Evolutionary conservation across 2,329 filamentous ascomycete species (phyloP), one percentile per base, ranked within the genome.

Genomic region (Ophiostoma piceae): DNA sequence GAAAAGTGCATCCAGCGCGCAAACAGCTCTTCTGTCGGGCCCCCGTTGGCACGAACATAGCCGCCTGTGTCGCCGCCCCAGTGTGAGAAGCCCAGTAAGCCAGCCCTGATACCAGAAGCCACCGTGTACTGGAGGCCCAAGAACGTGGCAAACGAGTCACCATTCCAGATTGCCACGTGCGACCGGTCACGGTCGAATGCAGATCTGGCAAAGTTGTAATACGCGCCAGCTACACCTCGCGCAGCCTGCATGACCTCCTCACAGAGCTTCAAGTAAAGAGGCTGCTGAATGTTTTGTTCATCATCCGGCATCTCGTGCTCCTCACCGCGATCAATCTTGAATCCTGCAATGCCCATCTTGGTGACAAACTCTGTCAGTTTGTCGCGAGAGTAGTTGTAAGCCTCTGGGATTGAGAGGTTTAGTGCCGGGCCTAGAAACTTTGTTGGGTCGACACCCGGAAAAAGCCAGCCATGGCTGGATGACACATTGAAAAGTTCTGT

Each of bases 291-390:
- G 70, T 80, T 80, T 67, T 80, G 78, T 66, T 76, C 75, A 62
- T 74, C 77, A 7, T 75, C 77, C 14, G 78, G 78, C 77, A 79
- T 78, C 71, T 79, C 78, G n/a, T 73, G 74, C 73, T 80, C 78
- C 67, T 80, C 78, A 32, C 78, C 78, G 35, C 78, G 75, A 62
- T 80, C 78, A 68, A 80, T 79, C 70, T 79, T 80, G 71, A 77
- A 80, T 7, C 78, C 78, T 60, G 76, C 76, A 11, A 79, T 76
- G 14, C 78, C 78, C 4, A 78, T 71, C 22, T 39, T 60, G 7
- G 72, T 70, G n/a, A 78, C 72, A 69, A 79, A 79, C 67, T 74
- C 74, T 26, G 71, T 71, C 6, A 80, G 70, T 51, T 73, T 72
- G 11, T 74, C 67, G n/a, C 76, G 73, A 71, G 79, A 76, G 71